phyloP scores from a whole-genome alignment of 495 filamentous ascomycete species.

The Geopyxis carbonaria region DNA sequence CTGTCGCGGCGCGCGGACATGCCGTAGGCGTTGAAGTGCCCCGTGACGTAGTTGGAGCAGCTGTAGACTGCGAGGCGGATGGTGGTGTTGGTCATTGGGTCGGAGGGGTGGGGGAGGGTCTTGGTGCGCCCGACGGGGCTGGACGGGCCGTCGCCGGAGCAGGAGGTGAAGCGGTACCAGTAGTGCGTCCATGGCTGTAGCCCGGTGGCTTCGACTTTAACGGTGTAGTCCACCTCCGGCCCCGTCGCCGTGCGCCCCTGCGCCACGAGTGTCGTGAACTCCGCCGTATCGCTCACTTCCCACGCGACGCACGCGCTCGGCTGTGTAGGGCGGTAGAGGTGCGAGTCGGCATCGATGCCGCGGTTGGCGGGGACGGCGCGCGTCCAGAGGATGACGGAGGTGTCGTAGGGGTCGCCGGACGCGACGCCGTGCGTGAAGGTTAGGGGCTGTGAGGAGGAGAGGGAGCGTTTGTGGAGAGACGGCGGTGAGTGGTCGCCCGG shows the following conservation, averaged over 20 bases:
- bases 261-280: conserved; percentile 28
- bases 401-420: conserved; percentile 50
- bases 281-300: conserved; percentile 29
- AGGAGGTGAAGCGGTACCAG: conserved; percentile 43
- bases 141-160: conserved; percentile 29
- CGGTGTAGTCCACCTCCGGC: conserved; percentile 51
- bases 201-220: conserved; percentile 47
- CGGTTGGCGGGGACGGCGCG: conserved; percentile 40
- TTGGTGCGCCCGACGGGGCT: conserved; percentile 38
- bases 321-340: conserved; percentile 38
- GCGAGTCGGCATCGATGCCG: conserved; percentile 28
- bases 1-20: conserved; percentile 49
- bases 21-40: conserved; percentile 48
- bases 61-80: conserved; percentile 40
- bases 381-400: conserved; percentile 52
- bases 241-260: conserved; percentile 41
- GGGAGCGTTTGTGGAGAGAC: conserved; percentile 26
- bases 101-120: conserved; percentile 32
- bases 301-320: conserved; percentile 46
- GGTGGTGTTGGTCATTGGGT: conserved; percentile 28
- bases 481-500: conserved; percentile 34
- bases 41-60: conserved; percentile 40
- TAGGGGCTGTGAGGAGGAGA: conserved; percentile 28
- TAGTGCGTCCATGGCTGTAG: conserved; percentile 42
- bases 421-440: conserved; percentile 54